Base-by-base conservation (phyloP, 2,329 filamentous ascomycete genomes). In the Aureobasidium subglaciale region DNA sequence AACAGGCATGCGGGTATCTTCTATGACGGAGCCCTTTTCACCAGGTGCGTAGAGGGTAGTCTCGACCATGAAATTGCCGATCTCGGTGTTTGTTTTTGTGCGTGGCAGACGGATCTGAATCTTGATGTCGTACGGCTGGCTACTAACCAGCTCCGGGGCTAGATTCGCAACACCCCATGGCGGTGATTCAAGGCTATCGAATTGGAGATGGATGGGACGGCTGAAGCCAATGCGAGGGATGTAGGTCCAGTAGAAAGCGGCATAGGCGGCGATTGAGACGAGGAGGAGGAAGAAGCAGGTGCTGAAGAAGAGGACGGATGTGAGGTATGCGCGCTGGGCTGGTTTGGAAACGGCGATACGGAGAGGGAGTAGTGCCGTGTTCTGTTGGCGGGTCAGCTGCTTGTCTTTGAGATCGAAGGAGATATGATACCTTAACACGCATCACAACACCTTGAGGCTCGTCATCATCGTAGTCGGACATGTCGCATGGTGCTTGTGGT, bases 1-100 rank as follows among this genome's bases (percentile, higher is more conserved):
- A 30, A 55, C 27, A 30, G 40, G 27, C 4, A 50, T 38, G 9
- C 16, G 52, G 16, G 54, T 56, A 40, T 45, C 50, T 46, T 55
- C 50, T 4, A 45, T 10, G 30, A 37, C 29, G 1, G 50, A 43
- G 35, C 58, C 43, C 25, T 56, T 45, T 4, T 55, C 41, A n/a
- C 55, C 50, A 2, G 59, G 57, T 7, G 62, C 70, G 48, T 88
- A 78, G 50, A 96, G 80, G 58, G 83, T 80, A 15, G 96, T 74
- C 43, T 88, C 85, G 16, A 97, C 75, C 93, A 99, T 99, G 76
- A 96, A 97, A 73, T 97, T 97, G 25, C 93, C 93, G 13, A 81
- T 80, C 2, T 80, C 80, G 20, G 87, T 72, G 65, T 99, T 99
- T 1, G 78, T 71, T 0, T 83, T 84, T 2, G 89, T 93, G 37